Conservation (phyloP, 805 yeast species). For the Ogataea henricii region DNA sequence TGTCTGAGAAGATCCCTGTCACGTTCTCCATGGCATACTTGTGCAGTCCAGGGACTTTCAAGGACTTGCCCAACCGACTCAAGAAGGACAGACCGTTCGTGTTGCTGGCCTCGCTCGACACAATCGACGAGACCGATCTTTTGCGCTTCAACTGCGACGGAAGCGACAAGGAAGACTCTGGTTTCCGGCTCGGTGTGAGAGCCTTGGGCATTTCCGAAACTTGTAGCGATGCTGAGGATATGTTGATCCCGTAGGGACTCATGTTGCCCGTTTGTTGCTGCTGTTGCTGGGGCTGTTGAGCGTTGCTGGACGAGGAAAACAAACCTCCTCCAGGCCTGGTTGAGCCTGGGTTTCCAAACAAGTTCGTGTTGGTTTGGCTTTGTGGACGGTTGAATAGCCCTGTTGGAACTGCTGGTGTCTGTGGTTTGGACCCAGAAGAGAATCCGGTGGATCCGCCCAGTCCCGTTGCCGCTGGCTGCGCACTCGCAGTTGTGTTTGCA, state of each 20-base stretch:
- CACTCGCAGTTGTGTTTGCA: slow-evolving; percentile 3
- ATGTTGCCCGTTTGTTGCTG: slow-evolving; percentile 9
- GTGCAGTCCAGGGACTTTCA: slow-evolving; percentile 20
- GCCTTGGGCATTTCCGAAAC: slow-evolving; percentile 34
- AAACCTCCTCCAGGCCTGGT: background rate
- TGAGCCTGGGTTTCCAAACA: background rate
- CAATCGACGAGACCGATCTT: slow-evolving; percentile 23
- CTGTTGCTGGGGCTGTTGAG: slow-evolving; percentile 4
- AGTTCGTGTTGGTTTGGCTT: background rate
- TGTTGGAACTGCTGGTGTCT: slow-evolving; percentile 13
- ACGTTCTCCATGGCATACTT: slow-evolving; percentile 29
- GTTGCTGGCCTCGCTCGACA: slow-evolving; percentile 13
- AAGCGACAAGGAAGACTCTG: slow-evolving; percentile 2
- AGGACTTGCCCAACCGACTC: slow-evolving; percentile 24
- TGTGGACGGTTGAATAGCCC: slow-evolving; percentile 7
- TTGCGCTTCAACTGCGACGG: slow-evolving; percentile 24
- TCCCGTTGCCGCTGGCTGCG: slow-evolving; percentile 3
- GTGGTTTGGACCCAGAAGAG: slow-evolving; percentile 15
- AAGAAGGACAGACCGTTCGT: slow-evolving; percentile 17
- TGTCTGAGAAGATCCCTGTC: slow-evolving; percentile 35
- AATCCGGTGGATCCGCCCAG: slow-evolving; percentile 9
- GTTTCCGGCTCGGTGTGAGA: slow-evolving; percentile 23
- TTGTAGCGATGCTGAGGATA: slow-evolving; percentile 16
- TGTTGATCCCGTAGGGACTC: slow-evolving; percentile 31
- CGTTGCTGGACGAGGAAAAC: background rate